Conservation (phyloP, 306 rosid species). For the Potentilla sterilis region DNA sequence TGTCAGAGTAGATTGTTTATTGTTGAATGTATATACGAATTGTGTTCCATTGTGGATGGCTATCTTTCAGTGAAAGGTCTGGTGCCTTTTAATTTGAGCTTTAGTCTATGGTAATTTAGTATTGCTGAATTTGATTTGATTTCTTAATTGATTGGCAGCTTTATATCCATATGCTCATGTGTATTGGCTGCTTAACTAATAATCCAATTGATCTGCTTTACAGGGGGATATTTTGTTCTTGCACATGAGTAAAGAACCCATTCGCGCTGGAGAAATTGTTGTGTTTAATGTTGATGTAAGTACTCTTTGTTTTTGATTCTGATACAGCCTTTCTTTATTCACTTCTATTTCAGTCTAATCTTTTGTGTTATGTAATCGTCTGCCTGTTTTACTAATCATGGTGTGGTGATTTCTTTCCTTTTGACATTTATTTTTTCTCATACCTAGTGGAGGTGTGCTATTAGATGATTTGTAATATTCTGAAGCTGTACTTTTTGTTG, state of each 20-base stretch:
- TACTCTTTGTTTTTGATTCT: not conserved
- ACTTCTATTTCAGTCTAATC: not conserved
- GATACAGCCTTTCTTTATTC: not conserved
- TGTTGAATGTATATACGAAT: not conserved
- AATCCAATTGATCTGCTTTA: conserved; percentile 14
- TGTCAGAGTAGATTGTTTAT: not conserved
- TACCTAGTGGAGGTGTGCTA: not conserved
- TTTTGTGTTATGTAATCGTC: not conserved
- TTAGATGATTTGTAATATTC: not conserved
- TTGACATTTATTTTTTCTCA: not conserved
- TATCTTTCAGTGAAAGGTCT: not conserved
- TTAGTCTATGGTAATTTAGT: not conserved
- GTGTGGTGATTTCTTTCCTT: not conserved
- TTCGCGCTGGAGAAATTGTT: conserved; percentile 96
- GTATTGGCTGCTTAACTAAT: conserved; percentile 18
- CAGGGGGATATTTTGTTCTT: conserved; percentile 94
- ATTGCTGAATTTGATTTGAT: not conserved
- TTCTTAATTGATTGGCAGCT: not conserved
- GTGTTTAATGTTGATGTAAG: conserved; percentile 92
- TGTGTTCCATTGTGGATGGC: not conserved
- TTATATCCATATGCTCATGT: not conserved
- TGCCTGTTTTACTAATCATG: not conserved
- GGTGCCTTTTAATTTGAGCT: not conserved
- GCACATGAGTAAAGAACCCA: conserved; percentile 90
- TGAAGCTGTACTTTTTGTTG: not conserved